phyloP scores from a whole-genome alignment of 139 green algal genomes.

The Chlamydomonas eustigma region DNA sequence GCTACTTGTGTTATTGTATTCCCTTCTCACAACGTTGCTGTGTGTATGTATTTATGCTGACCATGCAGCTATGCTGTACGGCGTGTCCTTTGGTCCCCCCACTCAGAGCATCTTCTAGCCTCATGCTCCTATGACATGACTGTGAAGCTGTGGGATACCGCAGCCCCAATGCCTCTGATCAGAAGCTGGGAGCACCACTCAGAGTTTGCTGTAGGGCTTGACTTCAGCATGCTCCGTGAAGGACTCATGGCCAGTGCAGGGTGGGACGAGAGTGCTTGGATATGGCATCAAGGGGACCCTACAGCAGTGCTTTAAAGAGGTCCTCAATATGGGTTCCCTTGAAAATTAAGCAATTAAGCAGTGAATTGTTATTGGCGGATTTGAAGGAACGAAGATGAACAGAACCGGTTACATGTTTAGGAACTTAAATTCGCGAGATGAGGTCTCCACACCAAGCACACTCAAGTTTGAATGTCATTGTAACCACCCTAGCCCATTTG shows the following conservation, averaged over 20 bases:
- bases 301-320: not conserved
- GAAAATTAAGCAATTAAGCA: too few species aligned
- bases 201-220: conserved; percentile 89
- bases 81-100: conserved; percentile 84
- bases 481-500: too few species aligned
- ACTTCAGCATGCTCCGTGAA: conserved; percentile 77
- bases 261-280: conserved; percentile 76
- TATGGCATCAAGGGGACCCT: conserved; percentile 55
- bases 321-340: too few species aligned
- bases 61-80: conserved; percentile 80
- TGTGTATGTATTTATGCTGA: not conserved
- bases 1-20: too few species aligned
- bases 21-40: not conserved
- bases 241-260: conserved; percentile 79
- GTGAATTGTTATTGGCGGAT: too few species aligned
- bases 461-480: too few species aligned
- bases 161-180: conserved; percentile 29
- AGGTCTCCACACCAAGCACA: too few species aligned
- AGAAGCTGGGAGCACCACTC: conserved; percentile 82
- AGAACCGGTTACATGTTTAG: too few species aligned
- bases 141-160: conserved; percentile 89
- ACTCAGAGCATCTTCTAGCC: conserved; percentile 71
- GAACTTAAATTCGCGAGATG: too few species aligned
- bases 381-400: too few species aligned
- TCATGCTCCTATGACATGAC: conserved; percentile 95